phyloP scores from a whole-genome alignment of 2,329 filamentous ascomycete genomes.

The Dothistroma pini region DNA sequence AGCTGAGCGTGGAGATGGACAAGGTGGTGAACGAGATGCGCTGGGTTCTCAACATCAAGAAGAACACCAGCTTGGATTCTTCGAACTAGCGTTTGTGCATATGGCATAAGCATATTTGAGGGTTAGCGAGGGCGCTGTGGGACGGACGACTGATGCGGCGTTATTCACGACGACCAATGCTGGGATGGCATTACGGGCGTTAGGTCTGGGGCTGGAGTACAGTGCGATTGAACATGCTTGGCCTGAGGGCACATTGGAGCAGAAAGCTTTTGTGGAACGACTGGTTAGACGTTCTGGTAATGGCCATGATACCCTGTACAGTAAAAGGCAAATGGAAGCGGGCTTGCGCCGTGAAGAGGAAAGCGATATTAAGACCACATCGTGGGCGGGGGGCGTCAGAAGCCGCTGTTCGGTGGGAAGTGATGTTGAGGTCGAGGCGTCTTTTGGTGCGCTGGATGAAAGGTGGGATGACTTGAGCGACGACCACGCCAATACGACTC shows the following conservation, averaged over 20 bases:
- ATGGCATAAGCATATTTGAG: conserved; percentile 1
- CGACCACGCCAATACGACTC: too few species aligned
- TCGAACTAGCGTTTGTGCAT: background rate
- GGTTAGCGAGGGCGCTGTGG: conserved; percentile 12
- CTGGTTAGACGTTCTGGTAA: conserved; percentile 1
- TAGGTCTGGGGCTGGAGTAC: background rate
- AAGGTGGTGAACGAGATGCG: conserved; percentile 61
- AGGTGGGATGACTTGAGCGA: too few species aligned
- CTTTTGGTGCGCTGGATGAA: too few species aligned
- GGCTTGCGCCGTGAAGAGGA: background rate
- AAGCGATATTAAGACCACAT: too few species aligned
- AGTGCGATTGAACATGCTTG: background rate
- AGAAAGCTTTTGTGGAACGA: background rate
- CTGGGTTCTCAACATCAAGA: conserved; percentile 68
- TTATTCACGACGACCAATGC: conserved; percentile 1
- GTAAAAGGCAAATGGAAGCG: background rate
- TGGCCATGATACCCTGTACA: conserved; percentile 6
- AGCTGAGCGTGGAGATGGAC: conserved; percentile 60
- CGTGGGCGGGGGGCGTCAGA: too few species aligned
- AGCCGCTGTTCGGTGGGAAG: too few species aligned
- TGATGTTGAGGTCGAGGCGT: too few species aligned
- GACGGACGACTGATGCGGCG: conserved; percentile 2
- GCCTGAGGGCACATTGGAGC: background rate
- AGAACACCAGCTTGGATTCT: conserved; percentile 28
- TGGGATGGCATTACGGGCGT: background rate